A percentile compares a stretch with the other conserved stretches of the same genome.
phyloP scores from a whole-genome alignment of 2,329 filamentous ascomycete species.

The Penicillium janthinellum region DNA sequence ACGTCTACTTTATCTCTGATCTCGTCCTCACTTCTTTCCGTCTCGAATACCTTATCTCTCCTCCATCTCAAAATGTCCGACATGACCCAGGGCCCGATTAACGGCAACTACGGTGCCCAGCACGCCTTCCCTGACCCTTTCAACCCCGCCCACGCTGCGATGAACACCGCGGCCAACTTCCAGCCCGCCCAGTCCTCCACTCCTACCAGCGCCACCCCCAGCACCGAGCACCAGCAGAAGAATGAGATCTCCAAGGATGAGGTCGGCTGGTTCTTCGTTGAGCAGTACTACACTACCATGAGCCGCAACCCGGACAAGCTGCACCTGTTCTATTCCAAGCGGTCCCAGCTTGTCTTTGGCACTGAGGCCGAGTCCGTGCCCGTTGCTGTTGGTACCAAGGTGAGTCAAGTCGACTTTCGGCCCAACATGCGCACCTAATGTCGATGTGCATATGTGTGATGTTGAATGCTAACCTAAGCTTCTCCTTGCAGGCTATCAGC shows the following conservation, averaged over 20 bases:
- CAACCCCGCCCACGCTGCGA: constrained; percentile 36
- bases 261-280: constrained; percentile 98
- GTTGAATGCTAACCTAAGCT: constrained; percentile 7
- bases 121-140: constrained; percentile 43
- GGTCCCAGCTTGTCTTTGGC: constrained; percentile 91
- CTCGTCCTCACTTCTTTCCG: constrained; percentile 17
- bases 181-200: constrained; percentile 45
- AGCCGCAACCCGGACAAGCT: constrained; percentile 94
- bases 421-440: not conserved
- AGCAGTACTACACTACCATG: constrained; percentile 98
- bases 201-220: constrained; percentile 40
- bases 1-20: constrained; percentile 21
- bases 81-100: constrained; percentile 44
- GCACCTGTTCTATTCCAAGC: constrained; percentile 94
- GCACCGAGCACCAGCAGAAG: constrained; percentile 40
- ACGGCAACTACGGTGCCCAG: constrained; percentile 46
- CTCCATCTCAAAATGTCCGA: constrained; percentile 38
- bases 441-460: constrained; percentile 9
- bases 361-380: constrained; percentile 85
- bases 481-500: constrained; percentile 71
- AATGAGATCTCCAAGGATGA: constrained; percentile 74
- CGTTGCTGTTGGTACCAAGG: constrained; percentile 84
- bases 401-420: constrained; percentile 50
- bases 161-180: constrained; percentile 41
- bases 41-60: constrained; percentile 12